A percentile compares a stretch with the other conserved stretches of the same genome.
phyloP scores from a whole-genome alignment of 805 yeast genomes.

The Priceomyces medius region DNA sequence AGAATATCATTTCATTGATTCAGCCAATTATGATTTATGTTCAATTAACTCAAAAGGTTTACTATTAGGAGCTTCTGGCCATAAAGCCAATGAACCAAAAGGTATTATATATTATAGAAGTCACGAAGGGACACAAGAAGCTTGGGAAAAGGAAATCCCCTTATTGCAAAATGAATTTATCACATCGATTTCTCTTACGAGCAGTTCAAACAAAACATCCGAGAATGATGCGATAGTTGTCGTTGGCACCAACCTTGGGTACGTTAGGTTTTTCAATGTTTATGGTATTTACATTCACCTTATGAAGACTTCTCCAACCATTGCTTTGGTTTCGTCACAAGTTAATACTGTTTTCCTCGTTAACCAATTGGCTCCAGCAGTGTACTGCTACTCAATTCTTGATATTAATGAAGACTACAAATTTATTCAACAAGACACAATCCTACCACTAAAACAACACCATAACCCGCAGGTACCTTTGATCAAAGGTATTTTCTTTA shows the following conservation, averaged over 20 bases:
- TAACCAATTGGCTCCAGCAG: slow-evolving; percentile 34
- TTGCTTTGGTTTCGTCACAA: slow-evolving; percentile 65
- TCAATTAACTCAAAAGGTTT: slow-evolving; percentile 67
- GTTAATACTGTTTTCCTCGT: slow-evolving; percentile 54
- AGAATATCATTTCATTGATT: slow-evolving; percentile 85
- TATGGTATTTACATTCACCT: slow-evolving; percentile 72
- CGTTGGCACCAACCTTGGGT: slow-evolving; percentile 76
- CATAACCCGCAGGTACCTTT: slow-evolving; percentile 30
- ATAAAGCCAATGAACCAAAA: slow-evolving; percentile 15
- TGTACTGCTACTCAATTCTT: slow-evolving; percentile 47
- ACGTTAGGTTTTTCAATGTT: slow-evolving; percentile 65
- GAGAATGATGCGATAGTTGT: slow-evolving; percentile 44
- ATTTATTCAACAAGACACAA: slow-evolving; percentile 38
- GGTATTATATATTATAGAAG: slow-evolving; percentile 64
- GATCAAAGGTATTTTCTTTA: slow-evolving; percentile 76
- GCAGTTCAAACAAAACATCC: slow-evolving; percentile 12
- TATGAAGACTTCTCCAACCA: slow-evolving; percentile 69
- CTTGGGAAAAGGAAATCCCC: slow-evolving; percentile 71
- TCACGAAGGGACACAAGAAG: slow-evolving; percentile 59
- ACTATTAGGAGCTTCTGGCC: slow-evolving; percentile 50
- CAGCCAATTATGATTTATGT: slow-evolving; percentile 69
- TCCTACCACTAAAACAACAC: slow-evolving; percentile 32
- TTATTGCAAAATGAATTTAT: slow-evolving; percentile 55
- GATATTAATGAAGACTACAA: slow-evolving; percentile 44
- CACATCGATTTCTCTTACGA: slow-evolving; percentile 64